Conservation (phyloP, 148 eudicot genomes). For the Diospyros lotus region DNA sequence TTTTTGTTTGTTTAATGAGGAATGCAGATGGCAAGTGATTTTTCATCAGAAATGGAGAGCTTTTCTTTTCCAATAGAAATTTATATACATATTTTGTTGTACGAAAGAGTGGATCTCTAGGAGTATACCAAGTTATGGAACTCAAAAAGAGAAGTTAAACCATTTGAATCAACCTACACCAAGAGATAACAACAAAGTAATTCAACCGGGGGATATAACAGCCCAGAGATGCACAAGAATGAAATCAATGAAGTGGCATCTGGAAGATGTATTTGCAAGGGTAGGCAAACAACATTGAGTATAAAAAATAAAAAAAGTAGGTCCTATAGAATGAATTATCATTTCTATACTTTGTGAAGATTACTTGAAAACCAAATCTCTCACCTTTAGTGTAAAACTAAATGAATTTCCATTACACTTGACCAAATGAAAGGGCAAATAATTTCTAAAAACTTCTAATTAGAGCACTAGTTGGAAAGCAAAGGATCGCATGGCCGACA, state of each 20-base stretch:
- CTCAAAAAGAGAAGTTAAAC: slow-evolving; percentile 16
- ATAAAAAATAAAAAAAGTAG: slow-evolving; percentile 35
- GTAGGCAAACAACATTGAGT: slow-evolving; percentile 44
- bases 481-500: slow-evolving; percentile 6
- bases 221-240: slow-evolving; percentile 38
- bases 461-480: slow-evolving; percentile 6
- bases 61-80: not conserved
- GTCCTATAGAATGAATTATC: slow-evolving; percentile 11
- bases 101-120: not conserved
- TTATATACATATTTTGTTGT: not conserved
- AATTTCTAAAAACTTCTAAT: not conserved
- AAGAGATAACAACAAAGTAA: slow-evolving; percentile 27
- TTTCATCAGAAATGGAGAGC: not conserved
- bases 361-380: slow-evolving; percentile 19
- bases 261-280: slow-evolving; percentile 45
- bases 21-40: not conserved
- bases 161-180: slow-evolving; percentile 30
- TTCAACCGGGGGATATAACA: slow-evolving; percentile 31
- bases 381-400: slow-evolving; percentile 36
- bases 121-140: slow-evolving; percentile 21
- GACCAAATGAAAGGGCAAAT: not conserved
- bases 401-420: not conserved
- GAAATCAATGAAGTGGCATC: slow-evolving; percentile 41
- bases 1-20: not conserved
- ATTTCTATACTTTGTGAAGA: slow-evolving; percentile 20